Evolutionary conservation across 164 flowering plant genomes (phyloP), one percentile per base, ranked within the genome.

Genomic region (Piper longum): DNA sequence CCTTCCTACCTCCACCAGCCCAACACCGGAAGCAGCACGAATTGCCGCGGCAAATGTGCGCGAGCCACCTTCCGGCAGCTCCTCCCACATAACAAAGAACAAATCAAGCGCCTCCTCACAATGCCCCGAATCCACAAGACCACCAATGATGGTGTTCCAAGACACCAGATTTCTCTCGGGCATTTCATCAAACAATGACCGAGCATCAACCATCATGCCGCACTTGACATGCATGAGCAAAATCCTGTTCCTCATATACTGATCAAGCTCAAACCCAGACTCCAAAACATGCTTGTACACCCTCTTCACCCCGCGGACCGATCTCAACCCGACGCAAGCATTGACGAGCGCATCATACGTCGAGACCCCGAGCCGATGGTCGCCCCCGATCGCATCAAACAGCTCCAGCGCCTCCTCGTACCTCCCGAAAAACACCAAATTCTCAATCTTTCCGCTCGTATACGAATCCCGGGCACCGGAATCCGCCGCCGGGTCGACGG

Each of bases 141-240:
- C 88, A 0, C 67, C 67, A 64, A 82, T 76, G 0, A 82, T 74
- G 16, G 73, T 84, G 62, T 74, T 81, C 81, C 82, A 83, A 0
- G 91, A 73, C 54, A 80, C 77, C 26, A 77, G 2, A 66, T 79
- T 78, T 65, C 70, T 80, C 14, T 68, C 80, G 5, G 85, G 85
- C 87, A 83, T 85, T 73, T 76, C 83, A 43, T 74, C 80, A 57
- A 85, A 86, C 75, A 81, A n/a, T 4, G 48, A 65, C 36, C 76
- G 72, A 4, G 83, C 91, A 64, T 79, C 83, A 1, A 72, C 59
- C 83, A 83, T 79, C 85, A 79, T 77, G 51, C 85, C 83, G 17
- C 83, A 81, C 61, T 77, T 86, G 4, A 82, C 83, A 70, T 76
- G 83, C 88, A 84, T 81, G n/a, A 72, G 54, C 66, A 84, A 59